Base-by-base conservation (phyloP, 1,284 basidiomycete genomes). In the Puccinia hordei region DNA sequence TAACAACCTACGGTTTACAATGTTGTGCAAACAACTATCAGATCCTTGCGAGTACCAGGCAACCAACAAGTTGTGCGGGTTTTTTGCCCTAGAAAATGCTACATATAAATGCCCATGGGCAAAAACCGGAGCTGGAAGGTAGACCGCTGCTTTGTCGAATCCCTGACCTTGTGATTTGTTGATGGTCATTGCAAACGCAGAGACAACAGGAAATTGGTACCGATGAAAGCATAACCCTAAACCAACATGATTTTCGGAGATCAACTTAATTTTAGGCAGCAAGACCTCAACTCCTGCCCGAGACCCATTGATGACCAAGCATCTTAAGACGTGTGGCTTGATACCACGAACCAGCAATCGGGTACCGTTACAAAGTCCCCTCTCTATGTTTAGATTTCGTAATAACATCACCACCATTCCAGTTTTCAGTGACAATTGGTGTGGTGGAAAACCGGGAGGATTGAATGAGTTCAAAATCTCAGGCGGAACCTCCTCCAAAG, bases 161-260 rank as follows among this genome's bases (percentile, higher is more conserved):
- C 86, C 87, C 81, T 88, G 88, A 0, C 88, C 88, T 82, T 89
- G 88, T 0, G 86, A 46, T 74, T 88, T 88, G 82, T 88, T 88
- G 80, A 88, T 87, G 5, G 85, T 86, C 77, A 88, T 86, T 17
- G 86, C 85, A 84, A 88, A 88, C 4, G 87, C 87, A 0, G 87
- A 83, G 0, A 83, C 82, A 0, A 88, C 82, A 12, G 87, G 87
- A 82, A 87, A 88, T 82, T 88, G 87, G 1, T 80, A 81, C 8
- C 85, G 83, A 12, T 61, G 61, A 12, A 87, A 81, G 83, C 85
- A 1, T 2, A 15, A 15, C 4, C 27, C 17, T 24, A n/a, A 13
- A 2, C 1, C 1, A 0, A 13, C 2, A 38, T 30, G 15, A 3
- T n/a, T 33, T 19, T 49, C 35, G 22, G 38, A 38, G 30, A 41